Base-by-base conservation (phyloP, 768 basidiomycete genomes). In the Lentinula edodes region DNA sequence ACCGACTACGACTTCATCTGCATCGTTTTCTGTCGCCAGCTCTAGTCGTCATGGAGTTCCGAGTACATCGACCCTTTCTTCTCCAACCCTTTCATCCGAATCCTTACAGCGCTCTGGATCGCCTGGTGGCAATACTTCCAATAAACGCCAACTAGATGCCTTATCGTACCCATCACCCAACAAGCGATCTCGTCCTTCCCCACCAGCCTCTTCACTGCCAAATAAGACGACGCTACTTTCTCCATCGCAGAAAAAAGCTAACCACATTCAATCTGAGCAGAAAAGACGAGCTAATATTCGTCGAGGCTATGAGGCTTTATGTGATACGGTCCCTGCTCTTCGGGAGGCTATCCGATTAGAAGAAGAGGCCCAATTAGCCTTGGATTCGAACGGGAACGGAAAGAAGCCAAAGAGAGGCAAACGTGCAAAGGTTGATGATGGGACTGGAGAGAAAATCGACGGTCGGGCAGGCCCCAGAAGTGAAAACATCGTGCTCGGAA, bases 181-280 rank as follows among this genome's bases (percentile, higher is more conserved):
- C 60, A 78, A 78, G 63, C 74, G 76, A 48, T 66, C 69, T 60
- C 72, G 69, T 42, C 60, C 51, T 52, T 65, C 61, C 66, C 61
- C 58, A 45, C 63, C 32, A 48, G 62, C 60, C 45, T 18, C 60
- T 63, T 54, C 65, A 46, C 63, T 63, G 15, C 63, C 63, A 51
- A 65, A 65, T 50, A 82, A 81, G 63, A 78, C 77, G 35, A 69
- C 80, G 1, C 78, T 94, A 28, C 81, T 95, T 28, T 87, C 89
- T 1, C 84, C 90, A 0, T 87, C 89, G 2, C 91, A 95, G 78
- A 95, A 95, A 71, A 92, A 95, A 70, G 89, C 89, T 43, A 95
- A 95, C 67, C 94, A 97, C 69, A 96, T 97, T 65, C 90, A 92
- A 67, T 90, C 88, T 2, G 95, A 97, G 75, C 93, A 96, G 76